A percentile compares a stretch with the other conserved stretches of the same genome.
These are phyloP conservation scores for Flaveria ramosissima DNA, from an alignment of 129 eudicot genomes.

Conservation along the genomic window DNA sequence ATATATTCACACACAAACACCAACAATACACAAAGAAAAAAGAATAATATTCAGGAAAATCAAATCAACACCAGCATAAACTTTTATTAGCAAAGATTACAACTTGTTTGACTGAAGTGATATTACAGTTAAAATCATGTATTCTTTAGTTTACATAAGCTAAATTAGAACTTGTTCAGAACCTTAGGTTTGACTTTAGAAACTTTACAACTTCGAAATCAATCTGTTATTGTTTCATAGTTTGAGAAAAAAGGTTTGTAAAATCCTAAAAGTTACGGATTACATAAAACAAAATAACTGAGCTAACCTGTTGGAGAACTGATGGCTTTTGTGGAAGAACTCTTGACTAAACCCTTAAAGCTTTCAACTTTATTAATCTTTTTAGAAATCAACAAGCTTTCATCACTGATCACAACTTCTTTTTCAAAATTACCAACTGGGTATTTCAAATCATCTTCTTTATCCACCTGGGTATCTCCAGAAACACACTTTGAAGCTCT, in stretches of 20 bases:
- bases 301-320: conserved; percentile 54
- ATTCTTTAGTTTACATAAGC: conserved; percentile 10
- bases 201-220: conserved; percentile 9
- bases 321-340: conserved; percentile 36
- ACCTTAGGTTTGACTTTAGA: conserved; percentile 11
- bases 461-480: conserved; percentile 47
- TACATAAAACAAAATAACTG: conserved; percentile 1
- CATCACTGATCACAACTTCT: conserved; percentile 39
- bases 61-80: not conserved
- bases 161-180: not conserved
- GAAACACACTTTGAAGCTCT: conserved; percentile 64
- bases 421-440: conserved; percentile 36
- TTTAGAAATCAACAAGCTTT: conserved; percentile 31
- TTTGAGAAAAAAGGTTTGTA: not conserved
- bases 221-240: conserved; percentile 7
- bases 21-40: not conserved
- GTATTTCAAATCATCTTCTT: conserved; percentile 29
- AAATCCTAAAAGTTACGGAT: not conserved
- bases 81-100: not conserved
- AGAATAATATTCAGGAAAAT: not conserved
- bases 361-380: conserved; percentile 36
- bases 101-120: no score
- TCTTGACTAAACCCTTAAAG: conserved; percentile 40
- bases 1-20: conserved; percentile 25
- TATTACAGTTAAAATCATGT: not conserved